Conservation (phyloP, 441 rosid species). For the Mallotus repandus region DNA sequence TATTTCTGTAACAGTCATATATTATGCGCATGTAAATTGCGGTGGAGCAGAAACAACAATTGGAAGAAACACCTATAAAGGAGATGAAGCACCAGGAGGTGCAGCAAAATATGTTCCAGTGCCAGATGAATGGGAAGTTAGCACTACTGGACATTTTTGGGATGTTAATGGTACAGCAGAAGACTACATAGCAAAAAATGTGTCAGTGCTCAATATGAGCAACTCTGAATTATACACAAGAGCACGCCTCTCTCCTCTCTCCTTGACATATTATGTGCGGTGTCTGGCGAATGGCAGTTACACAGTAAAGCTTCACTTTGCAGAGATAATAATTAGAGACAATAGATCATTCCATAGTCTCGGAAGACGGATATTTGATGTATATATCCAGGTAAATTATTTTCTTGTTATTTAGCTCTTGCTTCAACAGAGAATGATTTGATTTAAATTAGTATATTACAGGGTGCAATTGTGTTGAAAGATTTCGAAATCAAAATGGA, state of each 20-base stretch:
- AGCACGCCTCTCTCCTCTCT: slow-evolving; percentile 29
- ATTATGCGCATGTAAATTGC: slow-evolving; percentile 37
- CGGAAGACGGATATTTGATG: slow-evolving; percentile 31
- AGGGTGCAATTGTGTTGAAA: slow-evolving; percentile 26
- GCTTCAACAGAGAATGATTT: not conserved
- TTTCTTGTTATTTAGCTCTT: not conserved
- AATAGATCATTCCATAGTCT: slow-evolving; percentile 23
- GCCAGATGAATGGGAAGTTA: slow-evolving; percentile 41
- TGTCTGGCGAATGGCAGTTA: slow-evolving; percentile 32
- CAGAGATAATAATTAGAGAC: slow-evolving; percentile 26
- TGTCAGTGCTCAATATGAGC: slow-evolving; percentile 25
- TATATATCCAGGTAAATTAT: slow-evolving; percentile 29
- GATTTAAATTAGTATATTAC: not conserved
- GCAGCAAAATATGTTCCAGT: slow-evolving; percentile 36
- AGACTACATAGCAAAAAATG: slow-evolving; percentile 29
- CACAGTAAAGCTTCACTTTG: slow-evolving; percentile 33
- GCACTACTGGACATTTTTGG: slow-evolving; percentile 46
- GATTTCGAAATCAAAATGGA: slow-evolving; percentile 28
- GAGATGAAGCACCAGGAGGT: slow-evolving; percentile 37
- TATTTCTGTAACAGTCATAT: slow-evolving; percentile 23
- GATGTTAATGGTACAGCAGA: slow-evolving; percentile 21
- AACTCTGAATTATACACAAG: slow-evolving; percentile 23
- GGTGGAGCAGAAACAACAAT: slow-evolving; percentile 28
- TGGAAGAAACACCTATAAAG: slow-evolving; percentile 32
- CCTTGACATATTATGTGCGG: slow-evolving; percentile 26